Evolutionary conservation across 1,284 basidiomycete species (phyloP), one percentile per base, ranked within the genome.

Genomic region (Ustilago lituana): DNA sequence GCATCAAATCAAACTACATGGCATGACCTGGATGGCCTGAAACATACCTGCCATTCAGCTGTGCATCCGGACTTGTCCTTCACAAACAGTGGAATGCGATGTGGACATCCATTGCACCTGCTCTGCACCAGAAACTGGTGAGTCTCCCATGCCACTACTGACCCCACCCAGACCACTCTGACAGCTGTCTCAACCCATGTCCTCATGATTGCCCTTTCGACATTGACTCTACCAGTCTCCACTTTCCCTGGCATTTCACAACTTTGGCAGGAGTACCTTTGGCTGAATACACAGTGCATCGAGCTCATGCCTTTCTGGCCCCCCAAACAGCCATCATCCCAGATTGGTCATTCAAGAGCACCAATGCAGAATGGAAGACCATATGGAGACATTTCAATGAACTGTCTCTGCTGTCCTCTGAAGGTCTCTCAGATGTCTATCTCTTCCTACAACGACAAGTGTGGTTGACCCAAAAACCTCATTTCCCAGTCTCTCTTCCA

Each of bases 1-100:
- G 44, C 22, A 29, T 46, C 20, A 46, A 46, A 23, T 2, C 32
- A 31, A 46, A 46, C 20, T 46, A 46, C n/a, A 46, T 46, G 44
- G 22, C 20, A n/a, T 32, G 22, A 23, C 44, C 44, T 23, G 32
- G 44, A 6, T 46, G 44, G 44, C 32, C 44, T 6, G 11, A 5
- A 31, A 46, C 32, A 5, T 46, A 46, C 20, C 22, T 46, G 20
- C 44, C 20, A 3, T 46, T 46, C 32, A 46, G 44, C 17, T 12
- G 31, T 23, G 44, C 44, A 19, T 46, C 44, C 5, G 44, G 44
- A 14, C 44, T 46, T 11, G 44, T 36, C 11, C 32, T 46, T 2
- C 44, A 46, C 32, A 46, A 35, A 33, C 44, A 35, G 32, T 46
- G 32, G 44, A 46, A 46, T 23, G 6, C 20, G 5, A 46, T 46